Percentiles rank a stretch among this genome's conserved stretches.
Conservation (phyloP, 306 rosid genomes). For the Quercus robur region DNA sequence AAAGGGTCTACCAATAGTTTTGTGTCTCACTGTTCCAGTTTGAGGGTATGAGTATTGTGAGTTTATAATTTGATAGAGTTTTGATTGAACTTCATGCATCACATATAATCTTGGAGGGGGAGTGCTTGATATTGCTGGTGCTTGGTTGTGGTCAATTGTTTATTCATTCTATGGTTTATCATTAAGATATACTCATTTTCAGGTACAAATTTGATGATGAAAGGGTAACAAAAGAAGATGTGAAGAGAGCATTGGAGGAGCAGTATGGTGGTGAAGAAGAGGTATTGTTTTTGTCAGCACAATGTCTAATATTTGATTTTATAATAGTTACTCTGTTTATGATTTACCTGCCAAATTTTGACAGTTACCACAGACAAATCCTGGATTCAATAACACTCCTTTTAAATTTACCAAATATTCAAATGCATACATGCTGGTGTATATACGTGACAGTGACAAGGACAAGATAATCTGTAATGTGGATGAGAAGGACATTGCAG, state of each 20-base stretch:
- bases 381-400: conserved; percentile 96
- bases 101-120: background rate
- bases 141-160: background rate
- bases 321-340: conserved; percentile 13
- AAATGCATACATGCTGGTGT: conserved; percentile 98
- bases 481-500: conserved; percentile 98
- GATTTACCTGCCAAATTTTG: conserved; percentile 16
- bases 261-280: conserved; percentile 99
- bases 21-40: background rate
- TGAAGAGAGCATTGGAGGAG: conserved; percentile 93
- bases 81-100: background rate
- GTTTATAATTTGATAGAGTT: background rate
- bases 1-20: background rate
- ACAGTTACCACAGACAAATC: conserved; percentile 96
- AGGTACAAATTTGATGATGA: conserved; percentile 99
- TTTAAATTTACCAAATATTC: conserved; percentile 96
- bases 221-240: conserved; percentile 93
- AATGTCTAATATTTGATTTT: conserved; percentile 9
- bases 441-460: conserved; percentile 95
- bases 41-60: background rate
- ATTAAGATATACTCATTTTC: conserved; percentile 17
- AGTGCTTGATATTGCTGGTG: background rate
- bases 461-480: conserved; percentile 95
- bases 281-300: conserved; percentile 43
- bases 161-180: conserved; percentile 13